Evolutionary conservation across 2,329 filamentous ascomycete species (phyloP).

Genomic region (Furcasterigmium sp.): DNA sequence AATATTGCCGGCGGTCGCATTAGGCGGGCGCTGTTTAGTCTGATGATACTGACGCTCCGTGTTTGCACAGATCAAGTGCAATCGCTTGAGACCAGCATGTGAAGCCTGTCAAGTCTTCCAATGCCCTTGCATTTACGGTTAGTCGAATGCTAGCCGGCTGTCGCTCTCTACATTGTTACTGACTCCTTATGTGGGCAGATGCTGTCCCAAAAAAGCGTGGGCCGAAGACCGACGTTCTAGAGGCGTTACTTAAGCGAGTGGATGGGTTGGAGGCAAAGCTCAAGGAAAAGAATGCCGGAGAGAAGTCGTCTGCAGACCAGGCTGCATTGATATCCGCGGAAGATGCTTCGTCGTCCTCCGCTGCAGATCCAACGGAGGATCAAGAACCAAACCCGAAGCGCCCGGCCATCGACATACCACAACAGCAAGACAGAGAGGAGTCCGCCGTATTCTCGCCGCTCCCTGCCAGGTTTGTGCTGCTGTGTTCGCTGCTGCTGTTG

Average conservation of each 20-base stretch:
- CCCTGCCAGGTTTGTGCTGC: constrained; percentile 24
- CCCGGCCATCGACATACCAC: constrained; percentile 24
- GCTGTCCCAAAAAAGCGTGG: constrained; percentile 86
- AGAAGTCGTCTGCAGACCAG: constrained; percentile 17
- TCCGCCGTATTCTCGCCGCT: constrained; percentile 37
- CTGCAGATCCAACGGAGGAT: constrained; percentile 20
- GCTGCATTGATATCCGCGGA: constrained; percentile 16
- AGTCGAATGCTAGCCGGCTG: too few relatives aligned
- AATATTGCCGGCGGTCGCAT: too few relatives aligned
- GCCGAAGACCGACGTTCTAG: constrained; percentile 83
- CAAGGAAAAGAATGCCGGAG: constrained; percentile 56
- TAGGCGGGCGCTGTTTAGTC: too few relatives aligned
- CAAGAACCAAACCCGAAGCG: constrained; percentile 36
- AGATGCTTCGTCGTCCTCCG: constrained; percentile 14
- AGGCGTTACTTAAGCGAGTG: constrained; percentile 77
- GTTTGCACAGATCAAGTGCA: constrained; percentile 75
- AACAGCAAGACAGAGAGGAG: constrained; percentile 27
- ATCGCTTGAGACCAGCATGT: constrained; percentile 75
- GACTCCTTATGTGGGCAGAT: constrained; percentile 49
- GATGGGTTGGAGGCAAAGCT: constrained; percentile 79
- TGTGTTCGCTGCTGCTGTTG: neutral
- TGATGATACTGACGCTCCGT: constrained; percentile 3
- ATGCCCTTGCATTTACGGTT: constrained; percentile 86
- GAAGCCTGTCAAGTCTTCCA: constrained; percentile 88
- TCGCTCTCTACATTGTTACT: too few relatives aligned